Conservation (phyloP, 148 eudicot species). For the Cornus florida region DNA sequence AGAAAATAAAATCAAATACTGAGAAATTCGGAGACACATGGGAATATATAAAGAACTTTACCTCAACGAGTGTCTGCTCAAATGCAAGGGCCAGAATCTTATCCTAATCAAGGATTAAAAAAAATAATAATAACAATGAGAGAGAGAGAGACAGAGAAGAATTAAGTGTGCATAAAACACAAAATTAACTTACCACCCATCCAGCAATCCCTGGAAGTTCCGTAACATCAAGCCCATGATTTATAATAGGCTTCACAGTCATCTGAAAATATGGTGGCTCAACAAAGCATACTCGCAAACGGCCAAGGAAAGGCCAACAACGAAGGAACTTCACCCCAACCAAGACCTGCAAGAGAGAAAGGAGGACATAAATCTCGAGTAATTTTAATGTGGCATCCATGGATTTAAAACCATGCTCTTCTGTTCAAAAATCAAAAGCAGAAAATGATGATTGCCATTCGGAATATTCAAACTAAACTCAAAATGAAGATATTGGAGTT, state of each 20-base stretch:
- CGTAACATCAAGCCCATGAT: constrained; percentile 86
- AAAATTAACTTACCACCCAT: constrained; percentile 63
- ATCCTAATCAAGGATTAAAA: constrained; percentile 46
- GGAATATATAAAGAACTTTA: constrained; percentile 24
- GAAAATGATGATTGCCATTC: no score
- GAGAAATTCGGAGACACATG: background rate
- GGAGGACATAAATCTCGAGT: background rate
- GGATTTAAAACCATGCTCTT: background rate
- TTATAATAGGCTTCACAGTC: constrained; percentile 79
- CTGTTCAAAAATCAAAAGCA: background rate
- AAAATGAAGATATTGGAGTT: no score
- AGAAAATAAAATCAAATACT: background rate
- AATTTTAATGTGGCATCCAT: background rate
- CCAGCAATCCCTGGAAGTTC: constrained; percentile 96
- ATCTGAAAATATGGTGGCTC: constrained; percentile 98
- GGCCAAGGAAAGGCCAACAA: constrained; percentile 84
- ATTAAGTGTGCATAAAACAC: background rate
- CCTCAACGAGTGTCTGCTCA: constrained; percentile 98
- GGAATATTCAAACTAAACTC: no score
- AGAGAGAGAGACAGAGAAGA: constrained; percentile 3
- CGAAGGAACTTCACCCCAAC: constrained; percentile 85
- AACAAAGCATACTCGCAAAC: constrained; percentile 85
- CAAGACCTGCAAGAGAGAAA: constrained; percentile 57
- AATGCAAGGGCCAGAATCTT: constrained; percentile 82
- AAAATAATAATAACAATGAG: background rate